Conservation (phyloP, 768 basidiomycete genomes). For the Suillus spraguei region DNA sequence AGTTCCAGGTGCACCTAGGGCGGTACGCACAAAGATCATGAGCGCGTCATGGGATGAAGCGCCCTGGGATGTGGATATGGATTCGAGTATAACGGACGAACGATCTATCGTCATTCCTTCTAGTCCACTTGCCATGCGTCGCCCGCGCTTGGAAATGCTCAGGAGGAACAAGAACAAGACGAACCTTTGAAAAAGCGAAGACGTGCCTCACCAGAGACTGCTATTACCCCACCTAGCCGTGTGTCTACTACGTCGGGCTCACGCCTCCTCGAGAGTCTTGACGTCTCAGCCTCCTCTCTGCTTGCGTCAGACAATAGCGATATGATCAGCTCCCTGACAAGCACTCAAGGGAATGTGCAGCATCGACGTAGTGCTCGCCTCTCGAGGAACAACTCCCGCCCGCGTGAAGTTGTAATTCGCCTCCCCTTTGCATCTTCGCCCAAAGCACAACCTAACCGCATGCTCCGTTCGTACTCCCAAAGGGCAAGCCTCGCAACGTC, state of each 20-base stretch:
- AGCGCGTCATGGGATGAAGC: background rate
- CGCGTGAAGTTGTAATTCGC: conserved; percentile 22
- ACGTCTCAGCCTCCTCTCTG: conserved; percentile 28
- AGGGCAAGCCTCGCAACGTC: background rate
- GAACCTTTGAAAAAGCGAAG: conserved; percentile 16
- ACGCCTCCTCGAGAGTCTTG: conserved; percentile 29
- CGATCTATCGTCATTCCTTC: conserved; percentile 17
- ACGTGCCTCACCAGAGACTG: background rate
- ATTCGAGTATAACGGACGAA: conserved; percentile 20
- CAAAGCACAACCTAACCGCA: conserved; percentile 18
- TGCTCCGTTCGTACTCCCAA: conserved; percentile 32
- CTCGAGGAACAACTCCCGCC: background rate
- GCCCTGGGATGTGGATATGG: conserved; percentile 11
- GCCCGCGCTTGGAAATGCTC: conserved; percentile 21
- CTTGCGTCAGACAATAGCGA: conserved; percentile 15
- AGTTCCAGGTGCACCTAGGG: background rate
- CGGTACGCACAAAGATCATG: background rate
- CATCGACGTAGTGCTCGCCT: conserved; percentile 30
- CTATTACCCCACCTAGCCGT: background rate
- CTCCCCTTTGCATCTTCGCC: conserved; percentile 27
- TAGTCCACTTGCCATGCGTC: conserved; percentile 29
- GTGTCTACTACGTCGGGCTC: conserved; percentile 17
- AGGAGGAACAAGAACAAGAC: conserved; percentile 30
- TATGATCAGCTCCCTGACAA: background rate
- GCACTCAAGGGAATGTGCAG: conserved; percentile 10